Percentiles rank a stretch among this genome's conserved stretches.
Evolutionary conservation across 257 asterid species (phyloP).

Genomic region (Avicennia marina): DNA sequence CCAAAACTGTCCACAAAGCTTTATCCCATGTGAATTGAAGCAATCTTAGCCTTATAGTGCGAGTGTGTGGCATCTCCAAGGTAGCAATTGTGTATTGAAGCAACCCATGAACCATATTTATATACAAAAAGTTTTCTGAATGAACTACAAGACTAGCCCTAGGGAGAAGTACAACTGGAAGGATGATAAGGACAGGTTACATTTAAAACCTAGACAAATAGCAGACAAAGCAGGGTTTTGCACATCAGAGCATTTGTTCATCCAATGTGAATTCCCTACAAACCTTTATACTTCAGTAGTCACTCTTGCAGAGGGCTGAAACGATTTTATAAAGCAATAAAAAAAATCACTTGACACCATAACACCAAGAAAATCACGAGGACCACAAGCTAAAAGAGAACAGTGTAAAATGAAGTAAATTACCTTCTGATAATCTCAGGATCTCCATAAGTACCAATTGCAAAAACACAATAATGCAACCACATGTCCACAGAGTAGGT

Average conservation of each 20-base stretch:
- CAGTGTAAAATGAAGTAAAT: constrained; percentile 20
- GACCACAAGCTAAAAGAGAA: constrained; percentile 24
- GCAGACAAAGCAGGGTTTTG: constrained; percentile 42
- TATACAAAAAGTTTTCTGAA: constrained; percentile 56
- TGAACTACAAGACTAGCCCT: constrained; percentile 64
- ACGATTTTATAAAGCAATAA: constrained; percentile 53
- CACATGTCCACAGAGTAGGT: constrained; percentile 99
- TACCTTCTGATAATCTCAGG: constrained; percentile 92
- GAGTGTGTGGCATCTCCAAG: constrained; percentile 66
- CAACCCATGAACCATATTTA: constrained; percentile 84
- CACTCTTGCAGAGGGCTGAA: constrained; percentile 63
- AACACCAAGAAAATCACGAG: constrained; percentile 30
- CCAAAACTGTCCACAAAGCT: too few relatives aligned
- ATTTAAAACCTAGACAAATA: constrained; percentile 36
- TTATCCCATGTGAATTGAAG: too few relatives aligned
- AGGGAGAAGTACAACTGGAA: constrained; percentile 43
- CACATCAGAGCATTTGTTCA: constrained; percentile 39
- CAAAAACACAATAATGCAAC: constrained; percentile 88
- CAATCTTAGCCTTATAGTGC: constrained; percentile 73
- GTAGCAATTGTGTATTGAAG: constrained; percentile 73
- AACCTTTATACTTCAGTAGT: constrained; percentile 56
- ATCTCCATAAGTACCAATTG: constrained; percentile 85
- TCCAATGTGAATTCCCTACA: constrained; percentile 58
- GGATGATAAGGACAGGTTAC: constrained; percentile 41
- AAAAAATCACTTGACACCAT: constrained; percentile 36